These are phyloP conservation scores for Fennellomyces sp. DNA, from an alignment of 371 early-diverging fungal species.

Conservation along the genomic window DNA sequence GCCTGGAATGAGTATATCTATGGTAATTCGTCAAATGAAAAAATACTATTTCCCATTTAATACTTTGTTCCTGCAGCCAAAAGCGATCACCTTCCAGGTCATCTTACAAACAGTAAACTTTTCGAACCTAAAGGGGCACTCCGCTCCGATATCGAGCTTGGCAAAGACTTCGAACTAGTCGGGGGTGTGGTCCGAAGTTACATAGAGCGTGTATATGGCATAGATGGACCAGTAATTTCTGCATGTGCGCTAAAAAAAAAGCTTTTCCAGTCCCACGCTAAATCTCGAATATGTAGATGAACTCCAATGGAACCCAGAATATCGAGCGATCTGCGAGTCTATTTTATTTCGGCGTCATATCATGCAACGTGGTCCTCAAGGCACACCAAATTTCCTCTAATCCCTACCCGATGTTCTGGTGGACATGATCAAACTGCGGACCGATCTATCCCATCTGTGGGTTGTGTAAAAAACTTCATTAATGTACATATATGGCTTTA, in stretches of 20 bases:
- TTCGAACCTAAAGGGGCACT: not conserved
- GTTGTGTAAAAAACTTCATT: too few relatives aligned
- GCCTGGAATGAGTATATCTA: constrained; percentile 9
- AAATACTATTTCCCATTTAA: too few relatives aligned
- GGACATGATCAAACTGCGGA: too few relatives aligned
- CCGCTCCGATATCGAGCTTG: constrained; percentile 3
- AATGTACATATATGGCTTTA: too few relatives aligned
- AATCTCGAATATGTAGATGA: constrained; percentile 8
- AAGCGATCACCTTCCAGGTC: constrained; percentile 2
- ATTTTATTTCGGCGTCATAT: constrained; percentile 8
- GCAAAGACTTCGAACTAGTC: constrained; percentile 12
- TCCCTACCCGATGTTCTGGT: too few relatives aligned
- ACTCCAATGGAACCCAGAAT: constrained; percentile 1
- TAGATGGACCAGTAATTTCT: constrained; percentile 5
- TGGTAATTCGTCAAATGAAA: constrained; percentile 5
- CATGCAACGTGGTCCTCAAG: constrained; percentile 2
- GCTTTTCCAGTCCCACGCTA: not conserved
- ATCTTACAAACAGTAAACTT: not conserved
- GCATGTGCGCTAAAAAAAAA: too few relatives aligned
- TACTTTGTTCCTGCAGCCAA: too few relatives aligned
- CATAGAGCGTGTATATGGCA: constrained; percentile 11
- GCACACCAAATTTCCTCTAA: not conserved
- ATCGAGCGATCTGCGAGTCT: constrained; percentile 5
- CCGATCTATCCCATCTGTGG: too few relatives aligned
- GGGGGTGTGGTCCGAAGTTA: constrained; percentile 7